Percentiles rank a stretch among this genome's conserved stretches.
phyloP scores from a whole-genome alignment of 2,329 filamentous ascomycete species.

The Pochonia chlamydosporia region DNA sequence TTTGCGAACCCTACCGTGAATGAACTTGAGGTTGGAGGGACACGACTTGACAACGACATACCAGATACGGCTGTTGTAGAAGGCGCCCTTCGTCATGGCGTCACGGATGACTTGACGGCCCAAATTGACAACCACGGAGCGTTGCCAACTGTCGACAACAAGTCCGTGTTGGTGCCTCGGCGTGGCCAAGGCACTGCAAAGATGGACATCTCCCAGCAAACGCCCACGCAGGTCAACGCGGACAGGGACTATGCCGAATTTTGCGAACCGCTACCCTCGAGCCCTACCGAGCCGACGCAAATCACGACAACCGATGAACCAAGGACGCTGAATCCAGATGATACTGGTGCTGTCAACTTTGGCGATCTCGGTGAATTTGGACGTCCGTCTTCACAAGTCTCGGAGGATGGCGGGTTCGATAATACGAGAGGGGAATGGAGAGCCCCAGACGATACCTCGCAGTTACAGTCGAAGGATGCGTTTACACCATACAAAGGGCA shows the following conservation, averaged over 20 bases:
- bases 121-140: conserved; percentile 9
- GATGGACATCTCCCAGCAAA: conserved; percentile 44
- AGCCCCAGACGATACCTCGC: conserved; percentile 26
- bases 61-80: conserved; percentile 3
- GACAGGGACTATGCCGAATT: conserved; percentile 50
- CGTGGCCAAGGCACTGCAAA: conserved; percentile 7
- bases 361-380: conserved; percentile 28
- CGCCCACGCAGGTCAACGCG: conserved; percentile 51
- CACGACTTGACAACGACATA: conserved; percentile 1
- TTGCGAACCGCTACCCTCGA: conserved; percentile 22
- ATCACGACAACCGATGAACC: conserved; percentile 22
- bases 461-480: conserved; percentile 20
- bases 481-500: conserved; percentile 26
- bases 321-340: conserved; percentile 37
- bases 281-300: conserved; percentile 20
- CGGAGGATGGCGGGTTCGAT: conserved; percentile 34
- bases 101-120: neutral
- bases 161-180: neutral
- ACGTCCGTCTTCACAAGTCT: conserved; percentile 34
- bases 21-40: neutral
- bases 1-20: neutral
- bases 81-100: conserved; percentile 5
- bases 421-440: conserved; percentile 34
- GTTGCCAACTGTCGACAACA: neutral
- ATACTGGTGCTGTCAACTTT: conserved; percentile 46